phyloP scores from a whole-genome alignment of 2,329 filamentous ascomycete species.

The Alternaria sp. region DNA sequence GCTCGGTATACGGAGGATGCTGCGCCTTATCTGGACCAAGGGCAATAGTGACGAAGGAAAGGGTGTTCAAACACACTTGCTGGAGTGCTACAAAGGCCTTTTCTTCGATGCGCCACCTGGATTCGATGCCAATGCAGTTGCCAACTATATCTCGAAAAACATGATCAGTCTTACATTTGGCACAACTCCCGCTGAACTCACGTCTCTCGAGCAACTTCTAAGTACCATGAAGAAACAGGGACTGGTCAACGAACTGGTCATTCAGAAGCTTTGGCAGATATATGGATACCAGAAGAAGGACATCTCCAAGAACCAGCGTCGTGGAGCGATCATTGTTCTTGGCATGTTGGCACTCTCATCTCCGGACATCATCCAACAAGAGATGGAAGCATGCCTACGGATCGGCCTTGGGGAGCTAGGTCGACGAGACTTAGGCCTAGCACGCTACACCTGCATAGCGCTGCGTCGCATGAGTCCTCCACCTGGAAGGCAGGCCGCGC shows the following conservation, averaged over 20 bases:
- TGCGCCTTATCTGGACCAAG: slow-evolving; percentile 98
- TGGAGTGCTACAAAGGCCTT: slow-evolving; percentile 93
- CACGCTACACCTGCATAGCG: slow-evolving; percentile 95
- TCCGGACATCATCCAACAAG: slow-evolving; percentile 90
- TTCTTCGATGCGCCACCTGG: slow-evolving; percentile 95
- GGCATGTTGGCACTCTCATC: slow-evolving; percentile 96
- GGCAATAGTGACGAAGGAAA: slow-evolving; percentile 99
- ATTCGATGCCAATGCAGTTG: slow-evolving; percentile 87
- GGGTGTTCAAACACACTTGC: slow-evolving; percentile 93
- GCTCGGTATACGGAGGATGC: slow-evolving; percentile 90
- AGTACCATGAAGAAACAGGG: slow-evolving; percentile 98
- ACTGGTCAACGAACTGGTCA: slow-evolving; percentile 83
- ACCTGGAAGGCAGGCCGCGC: slow-evolving; percentile 71
- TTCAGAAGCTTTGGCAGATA: slow-evolving; percentile 95
- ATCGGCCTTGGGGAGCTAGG: slow-evolving; percentile 87
- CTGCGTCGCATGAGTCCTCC: slow-evolving; percentile 85
- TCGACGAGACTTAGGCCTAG: slow-evolving; percentile 82
- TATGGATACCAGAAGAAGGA: slow-evolving; percentile 90
- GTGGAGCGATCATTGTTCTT: slow-evolving; percentile 93
- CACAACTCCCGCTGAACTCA: slow-evolving; percentile 92
- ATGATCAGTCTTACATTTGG: slow-evolving; percentile 99
- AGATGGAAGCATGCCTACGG: slow-evolving; percentile 93
- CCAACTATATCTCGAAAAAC: slow-evolving; percentile 95
- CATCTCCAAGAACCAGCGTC: slow-evolving; percentile 88
- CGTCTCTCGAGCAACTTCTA: slow-evolving; percentile 91